Base-by-base conservation (phyloP, 2,329 filamentous ascomycete genomes). In the Corniculantispora saksenae region DNA sequence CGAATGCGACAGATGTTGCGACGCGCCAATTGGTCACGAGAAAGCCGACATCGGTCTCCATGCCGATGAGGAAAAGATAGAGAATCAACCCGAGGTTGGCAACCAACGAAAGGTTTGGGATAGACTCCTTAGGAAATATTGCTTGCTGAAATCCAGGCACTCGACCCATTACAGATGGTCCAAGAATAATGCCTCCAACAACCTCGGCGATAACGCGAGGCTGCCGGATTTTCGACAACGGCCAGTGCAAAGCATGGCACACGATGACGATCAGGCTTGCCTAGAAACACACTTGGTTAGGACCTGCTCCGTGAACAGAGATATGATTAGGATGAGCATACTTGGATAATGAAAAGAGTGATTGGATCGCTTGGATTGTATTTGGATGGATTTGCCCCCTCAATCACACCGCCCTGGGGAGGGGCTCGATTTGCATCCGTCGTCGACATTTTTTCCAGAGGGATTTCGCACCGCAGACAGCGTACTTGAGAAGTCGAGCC, bases 161-260 rank as follows among this genome's bases (percentile, higher is more conserved):
- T 61, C 90, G 88, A 72, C 93, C 93, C 87, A 97, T 90, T 25
- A 96, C 91, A 0, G 93, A 95, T 1, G 93, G 93, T 3, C 93
- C 93, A 1, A 97, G 84, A 45, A 97, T 77, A 72, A 95, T 92
- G 61, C 91, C 92, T n/a, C 90, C 91, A 63, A 94, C 87, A 66
- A 95, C 91, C 78, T 95, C 92, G 58, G 91, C 90, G 71, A 95
- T 94, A 69, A 95, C 92, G 55, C 90, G 87, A 68, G 92, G 92
- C 73, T 95, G 92, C 64, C 90, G 88, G 58, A 95, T 83, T 72
- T 89, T 89, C 70, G 89, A 89, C 6, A 94, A 84, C 12, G 91
- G 92, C 79, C 86, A 93, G 74, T 94, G 91, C 23, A 94, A 73
- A 13, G 80, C 65, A 61, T 82, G 78, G 58, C 82, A 84, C 57